Base-by-base conservation (phyloP, 331 rosid genomes). In the Rhamnella rubrinervis region DNA sequence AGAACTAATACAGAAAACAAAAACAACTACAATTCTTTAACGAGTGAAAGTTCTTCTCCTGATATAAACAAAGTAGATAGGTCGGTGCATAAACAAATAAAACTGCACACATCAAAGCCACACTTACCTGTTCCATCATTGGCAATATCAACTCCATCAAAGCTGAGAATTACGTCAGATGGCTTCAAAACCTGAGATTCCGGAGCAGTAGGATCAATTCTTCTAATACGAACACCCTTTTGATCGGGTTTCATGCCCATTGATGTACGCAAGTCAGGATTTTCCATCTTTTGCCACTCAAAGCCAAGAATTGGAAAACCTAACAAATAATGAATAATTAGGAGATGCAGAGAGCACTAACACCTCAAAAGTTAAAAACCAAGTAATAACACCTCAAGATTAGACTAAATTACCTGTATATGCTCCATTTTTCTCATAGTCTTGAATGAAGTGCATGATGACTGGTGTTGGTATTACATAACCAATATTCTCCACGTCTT, bases 281-380 rank as follows among this genome's bases (percentile, higher is more conserved):
- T 83, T 77, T 83, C 87, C 87, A 83, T 83, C 59, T 83, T 83
- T 78, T 83, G 87, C 82, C 87, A 83, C 87, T 83, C 87, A 59
- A 83, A 66, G 25, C 87, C 85, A 39, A 83, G 87, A 80, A 83
- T 80, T 15, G 87, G 87, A 77, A 83, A 83, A 57, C 87, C 87
- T 83, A 37, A 49, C 55, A 67, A 51, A 59, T 62, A 58, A 65
- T 63, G 16, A 40, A 66, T 28, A 50, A 18, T 74, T 41, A 58
- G 23, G 26, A 38, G 14, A 28, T 51, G 49, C 37, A 78, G 38
- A 63, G 25, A 19, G 7, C 47, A 7, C 7, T 10, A 26, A 21
- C 35, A 31, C 35, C 35, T 31, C 20, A 39, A 46, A 37, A 23
- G 46, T 61, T n/a, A 52, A 35, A 39, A 31, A 41, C 61, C 57